Evolutionary conservation across 441 rosid genomes (phyloP).

Genomic region (Populus hybrid): DNA sequence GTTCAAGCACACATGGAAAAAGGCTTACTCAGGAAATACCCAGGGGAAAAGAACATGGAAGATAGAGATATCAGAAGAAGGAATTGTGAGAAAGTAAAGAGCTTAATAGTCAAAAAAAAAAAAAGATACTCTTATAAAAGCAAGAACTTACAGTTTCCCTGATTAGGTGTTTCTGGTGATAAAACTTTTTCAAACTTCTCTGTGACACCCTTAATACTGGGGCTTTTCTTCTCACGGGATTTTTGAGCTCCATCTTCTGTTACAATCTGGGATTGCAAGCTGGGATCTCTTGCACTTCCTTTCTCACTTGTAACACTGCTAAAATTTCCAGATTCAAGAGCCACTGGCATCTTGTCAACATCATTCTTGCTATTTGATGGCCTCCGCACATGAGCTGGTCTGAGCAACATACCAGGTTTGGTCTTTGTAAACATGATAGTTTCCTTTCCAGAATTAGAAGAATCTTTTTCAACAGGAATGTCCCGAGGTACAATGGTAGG

Average conservation of each 20-base stretch:
- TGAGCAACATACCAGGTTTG: slow-evolving; percentile 80
- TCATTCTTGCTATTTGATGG: slow-evolving; percentile 57
- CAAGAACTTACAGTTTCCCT: slow-evolving; percentile 50
- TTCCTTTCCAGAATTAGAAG: slow-evolving; percentile 46
- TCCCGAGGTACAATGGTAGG: slow-evolving; percentile 44
- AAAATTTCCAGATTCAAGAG: slow-evolving; percentile 40
- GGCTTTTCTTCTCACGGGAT: slow-evolving; percentile 37
- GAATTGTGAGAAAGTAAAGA: background rate
- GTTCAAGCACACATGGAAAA: background rate
- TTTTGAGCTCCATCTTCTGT: slow-evolving; percentile 38
- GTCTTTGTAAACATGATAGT: slow-evolving; percentile 71
- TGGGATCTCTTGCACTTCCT: slow-evolving; percentile 31
- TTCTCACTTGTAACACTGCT: slow-evolving; percentile 24
- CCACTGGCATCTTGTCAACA: slow-evolving; percentile 38
- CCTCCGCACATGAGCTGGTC: slow-evolving; percentile 76
- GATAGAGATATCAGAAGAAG: background rate
- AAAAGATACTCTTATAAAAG: background rate
- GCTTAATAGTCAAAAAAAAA: background rate
- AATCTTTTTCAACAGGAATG: slow-evolving; percentile 46
- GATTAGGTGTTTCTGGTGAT: slow-evolving; percentile 39
- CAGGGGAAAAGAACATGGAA: background rate
- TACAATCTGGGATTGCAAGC: slow-evolving; percentile 23
- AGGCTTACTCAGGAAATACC: background rate
- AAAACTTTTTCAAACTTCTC: slow-evolving; percentile 44
- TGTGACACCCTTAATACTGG: slow-evolving; percentile 34